These are phyloP conservation scores for Euphorbia lathyris DNA, from an alignment of 345 rosid species.

Conservation along the genomic window DNA sequence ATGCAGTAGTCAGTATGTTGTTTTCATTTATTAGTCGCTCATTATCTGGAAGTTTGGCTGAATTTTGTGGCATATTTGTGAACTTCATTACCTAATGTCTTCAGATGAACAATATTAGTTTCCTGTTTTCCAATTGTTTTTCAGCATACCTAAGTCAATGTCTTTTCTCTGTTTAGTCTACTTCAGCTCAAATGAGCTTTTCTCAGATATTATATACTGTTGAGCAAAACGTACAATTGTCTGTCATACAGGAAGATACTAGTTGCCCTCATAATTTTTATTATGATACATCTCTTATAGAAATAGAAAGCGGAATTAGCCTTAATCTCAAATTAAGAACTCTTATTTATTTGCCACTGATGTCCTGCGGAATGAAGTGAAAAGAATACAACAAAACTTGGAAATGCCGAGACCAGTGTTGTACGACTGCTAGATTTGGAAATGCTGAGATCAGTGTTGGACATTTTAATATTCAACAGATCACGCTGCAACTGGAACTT, in stretches of 20 bases:
- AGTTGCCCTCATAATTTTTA: not conserved
- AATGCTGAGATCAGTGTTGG: not conserved
- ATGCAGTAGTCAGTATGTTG: not conserved
- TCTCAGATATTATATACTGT: not conserved
- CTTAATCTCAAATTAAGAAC: not conserved
- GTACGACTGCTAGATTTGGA: not conserved
- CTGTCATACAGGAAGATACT: not conserved
- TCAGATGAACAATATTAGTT: not conserved
- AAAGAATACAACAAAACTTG: not conserved
- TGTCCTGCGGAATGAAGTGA: not conserved
- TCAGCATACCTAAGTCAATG: not conserved
- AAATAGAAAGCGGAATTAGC: not conserved
- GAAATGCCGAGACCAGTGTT: not conserved
- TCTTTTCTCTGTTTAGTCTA: not conserved
- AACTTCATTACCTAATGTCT: too few relatives aligned
- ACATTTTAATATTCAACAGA: not conserved
- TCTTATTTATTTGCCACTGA: not conserved
- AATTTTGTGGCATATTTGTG: not conserved
- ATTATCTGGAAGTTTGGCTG: not conserved
- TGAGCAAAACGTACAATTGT: not conserved
- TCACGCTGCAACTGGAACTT: constrained; percentile 63
- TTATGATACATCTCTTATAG: too few relatives aligned
- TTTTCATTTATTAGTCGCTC: constrained; percentile 4
- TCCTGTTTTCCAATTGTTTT: not conserved
- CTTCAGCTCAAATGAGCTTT: not conserved